Percentiles rank a stretch among this genome's conserved stretches.
phyloP scores from a whole-genome alignment of 345 rosid species.

The Brassica carinata region DNA sequence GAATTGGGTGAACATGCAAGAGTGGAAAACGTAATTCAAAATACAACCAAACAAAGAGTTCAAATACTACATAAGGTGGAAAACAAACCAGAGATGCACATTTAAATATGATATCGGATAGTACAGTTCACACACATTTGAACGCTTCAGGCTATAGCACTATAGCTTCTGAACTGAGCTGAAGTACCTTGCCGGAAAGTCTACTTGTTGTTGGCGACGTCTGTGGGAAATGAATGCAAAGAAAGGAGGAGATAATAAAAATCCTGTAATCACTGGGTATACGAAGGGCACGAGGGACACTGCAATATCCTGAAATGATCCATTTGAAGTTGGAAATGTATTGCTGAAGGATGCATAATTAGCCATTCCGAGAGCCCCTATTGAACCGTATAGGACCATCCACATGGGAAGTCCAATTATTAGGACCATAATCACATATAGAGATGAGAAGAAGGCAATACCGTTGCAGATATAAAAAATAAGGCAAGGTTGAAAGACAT shows the following conservation, averaged over 20 bases:
- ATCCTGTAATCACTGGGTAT: neutral
- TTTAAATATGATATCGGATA: neutral
- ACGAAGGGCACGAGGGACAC: neutral
- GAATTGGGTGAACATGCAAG: no score
- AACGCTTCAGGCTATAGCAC: neutral
- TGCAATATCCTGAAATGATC: neutral
- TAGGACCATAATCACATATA: conserved; percentile 27
- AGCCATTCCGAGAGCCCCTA: conserved; percentile 1
- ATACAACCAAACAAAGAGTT: no score
- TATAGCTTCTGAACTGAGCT: neutral
- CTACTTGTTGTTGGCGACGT: neutral
- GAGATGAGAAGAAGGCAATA: conserved; percentile 25
- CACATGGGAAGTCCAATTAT: conserved; percentile 33
- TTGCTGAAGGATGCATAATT: neutral
- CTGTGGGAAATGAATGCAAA: neutral
- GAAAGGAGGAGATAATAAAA: neutral
- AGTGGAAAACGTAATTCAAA: no score
- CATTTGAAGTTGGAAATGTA: neutral
- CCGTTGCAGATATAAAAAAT: conserved; percentile 14
- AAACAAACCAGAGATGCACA: neutral
- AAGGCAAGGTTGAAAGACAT: neutral
- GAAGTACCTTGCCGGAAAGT: neutral
- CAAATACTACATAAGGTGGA: no score
- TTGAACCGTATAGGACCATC: neutral
- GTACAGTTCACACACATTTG: neutral